Conservation (phyloP, 1,139 yeast species). For the Protomyces gravidus region DNA sequence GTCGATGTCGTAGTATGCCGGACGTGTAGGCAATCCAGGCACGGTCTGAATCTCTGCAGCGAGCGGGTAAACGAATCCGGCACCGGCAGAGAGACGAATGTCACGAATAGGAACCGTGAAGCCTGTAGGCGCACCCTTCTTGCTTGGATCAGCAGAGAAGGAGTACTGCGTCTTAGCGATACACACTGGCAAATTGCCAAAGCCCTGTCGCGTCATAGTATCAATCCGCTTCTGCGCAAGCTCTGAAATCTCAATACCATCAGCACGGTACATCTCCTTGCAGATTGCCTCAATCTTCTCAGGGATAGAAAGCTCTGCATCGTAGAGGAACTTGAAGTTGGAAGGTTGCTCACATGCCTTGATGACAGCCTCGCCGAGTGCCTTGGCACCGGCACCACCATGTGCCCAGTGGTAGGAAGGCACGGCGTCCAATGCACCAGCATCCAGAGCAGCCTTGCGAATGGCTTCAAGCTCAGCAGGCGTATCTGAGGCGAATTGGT, state of each 20-base stretch:
- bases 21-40: conserved; percentile 91
- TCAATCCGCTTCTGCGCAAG: conserved; percentile 82
- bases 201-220: conserved; percentile 82
- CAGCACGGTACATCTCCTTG: conserved; percentile 90
- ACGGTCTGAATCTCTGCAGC: conserved; percentile 97
- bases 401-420: conserved; percentile 97
- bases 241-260: conserved; percentile 76
- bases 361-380: conserved; percentile 79
- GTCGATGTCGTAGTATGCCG: conserved; percentile 96
- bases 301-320: conserved; percentile 65
- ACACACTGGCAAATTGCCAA: conserved; percentile 88
- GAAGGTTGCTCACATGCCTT: conserved; percentile 57
- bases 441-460: conserved; percentile 74
- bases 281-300: conserved; percentile 82
- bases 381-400: conserved; percentile 93
- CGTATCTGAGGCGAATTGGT: conserved; percentile 82
- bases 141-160: conserved; percentile 83
- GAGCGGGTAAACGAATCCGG: conserved; percentile 91
- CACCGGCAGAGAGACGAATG: conserved; percentile 90
- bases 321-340: conserved; percentile 66
- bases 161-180: conserved; percentile 98
- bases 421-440: conserved; percentile 94
- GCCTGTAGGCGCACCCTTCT: conserved; percentile 94
- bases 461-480: conserved; percentile 79
- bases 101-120: conserved; percentile 93